phyloP scores from a whole-genome alignment of 495 filamentous ascomycete genomes.

The Talaromyces trachyspermus region DNA sequence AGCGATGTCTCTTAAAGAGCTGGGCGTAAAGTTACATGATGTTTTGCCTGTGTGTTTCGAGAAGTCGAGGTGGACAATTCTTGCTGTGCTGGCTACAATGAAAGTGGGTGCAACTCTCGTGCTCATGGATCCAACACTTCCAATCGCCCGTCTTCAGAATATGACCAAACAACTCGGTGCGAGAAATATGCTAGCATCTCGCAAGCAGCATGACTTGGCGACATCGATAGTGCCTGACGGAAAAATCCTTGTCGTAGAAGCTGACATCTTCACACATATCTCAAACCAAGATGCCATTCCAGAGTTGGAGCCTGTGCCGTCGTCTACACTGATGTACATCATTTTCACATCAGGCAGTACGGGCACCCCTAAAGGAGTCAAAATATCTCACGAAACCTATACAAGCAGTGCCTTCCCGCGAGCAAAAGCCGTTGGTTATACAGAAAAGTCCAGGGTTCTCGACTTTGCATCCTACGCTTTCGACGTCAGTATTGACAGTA shows the following conservation, averaged over 20 bases:
- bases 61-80: slow-evolving; percentile 39
- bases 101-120: slow-evolving; percentile 34
- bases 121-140: slow-evolving; percentile 31
- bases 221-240: slow-evolving; percentile 20
- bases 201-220: slow-evolving; percentile 19
- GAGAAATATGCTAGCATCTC: slow-evolving; percentile 26
- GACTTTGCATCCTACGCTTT: slow-evolving; percentile 43
- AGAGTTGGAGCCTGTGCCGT: slow-evolving; percentile 18
- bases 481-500: slow-evolving; percentile 40
- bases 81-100: slow-evolving; percentile 38
- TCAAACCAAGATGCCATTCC: slow-evolving; percentile 1
- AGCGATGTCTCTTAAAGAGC: slow-evolving; percentile 17
- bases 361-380: slow-evolving; percentile 48
- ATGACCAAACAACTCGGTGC: slow-evolving; percentile 28
- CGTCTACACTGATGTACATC: slow-evolving; percentile 29
- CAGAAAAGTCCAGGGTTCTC: slow-evolving; percentile 28
- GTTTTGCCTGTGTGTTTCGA: slow-evolving; percentile 40
- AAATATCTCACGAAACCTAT: slow-evolving; percentile 39
- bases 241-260: slow-evolving; percentile 21
- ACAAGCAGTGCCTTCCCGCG: slow-evolving; percentile 34
- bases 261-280: slow-evolving; percentile 12
- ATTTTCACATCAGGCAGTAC: slow-evolving; percentile 51
- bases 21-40: slow-evolving; percentile 25
- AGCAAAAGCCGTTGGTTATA: slow-evolving; percentile 30
- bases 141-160: slow-evolving; percentile 31